Base-by-base conservation (phyloP, 495 filamentous ascomycete species). In the Penicillium goetzii region DNA sequence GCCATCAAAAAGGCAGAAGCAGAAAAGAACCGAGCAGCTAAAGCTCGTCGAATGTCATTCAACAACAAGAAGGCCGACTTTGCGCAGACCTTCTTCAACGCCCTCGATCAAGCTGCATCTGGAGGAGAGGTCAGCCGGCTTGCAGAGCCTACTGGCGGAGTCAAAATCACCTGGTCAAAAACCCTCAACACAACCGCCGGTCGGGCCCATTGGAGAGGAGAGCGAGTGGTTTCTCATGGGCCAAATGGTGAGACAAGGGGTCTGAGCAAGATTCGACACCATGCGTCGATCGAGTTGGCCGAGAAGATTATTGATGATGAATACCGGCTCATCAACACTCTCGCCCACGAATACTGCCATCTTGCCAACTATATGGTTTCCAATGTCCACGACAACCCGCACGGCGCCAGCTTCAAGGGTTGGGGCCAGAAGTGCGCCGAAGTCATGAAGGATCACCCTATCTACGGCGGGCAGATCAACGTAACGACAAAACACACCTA, bases 341-440 rank as follows among this genome's bases (percentile, higher is more conserved):
- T 97, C 23, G 92, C 93, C 3, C 95, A 99, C 74, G 95, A 99
- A 65, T 99, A 92, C 80, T 97, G 94, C 76, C 95, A 99, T 72
- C 81, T 98, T 1, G 88, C 91, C 33, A 93, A 90, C 68, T 96
- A 90, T 74, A 92, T 97, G 81, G 80, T 97, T 54, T 85, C 82
- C 34, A 82, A 86, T 17, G 76, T 90, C 25, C 82, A 81, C 23
- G 85, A 85, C 34, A 83, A 90, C 59, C 89, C 92, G 1, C 95
- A 98, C 70, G 94, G 93, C 12, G 76, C 81, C 15, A 89, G 90
- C 63, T 98, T 98, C 81, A 92, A 96, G 76, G 65, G 74, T 23
- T 97, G 83, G 84, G 87, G 85, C 1, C 61, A 66, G 14, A 78
- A 80, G 68, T 83, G 83, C 71, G 76, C 76, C 6, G 63, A 72